Evolutionary conservation across 1,139 yeast species (phyloP), one percentile per base, ranked within the genome.

Genomic region (Eremothecium gossypii): DNA sequence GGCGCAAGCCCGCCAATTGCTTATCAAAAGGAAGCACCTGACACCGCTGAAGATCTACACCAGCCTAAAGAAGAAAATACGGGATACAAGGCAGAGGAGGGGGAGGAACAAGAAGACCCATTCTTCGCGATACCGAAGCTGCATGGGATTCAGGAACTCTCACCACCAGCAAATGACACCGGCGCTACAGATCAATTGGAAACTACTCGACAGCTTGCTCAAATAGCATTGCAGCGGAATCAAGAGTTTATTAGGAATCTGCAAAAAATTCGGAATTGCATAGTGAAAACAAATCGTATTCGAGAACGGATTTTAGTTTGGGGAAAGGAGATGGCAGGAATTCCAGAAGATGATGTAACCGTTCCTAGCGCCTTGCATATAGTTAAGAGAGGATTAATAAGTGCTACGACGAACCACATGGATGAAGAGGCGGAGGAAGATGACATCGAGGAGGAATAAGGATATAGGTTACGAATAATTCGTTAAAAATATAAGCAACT

Each of bases 191-290:
- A 74, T 30, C 71, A 70, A 23, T 78, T 83, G 2, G 83, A 78
- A 50, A 81, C 77, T 39, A 69, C 82, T 1, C 66, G 86, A 44
- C 85, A 80, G 56, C 60, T 79, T 44, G 70, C 81, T 3, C 86
- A 80, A 50, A 76, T 81, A 38, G 83, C 83, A 0, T 65, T 86
- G 40, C 97, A 91, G 64, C 73, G 96, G 57, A 86, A 86, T 55
- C 89, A 85, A 58, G 97, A 91, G 62, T 89, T 83, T 59, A 81
- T 87, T 43, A 74, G 93, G 54, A 83, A 87, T 49, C 68, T 91
- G 59, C 69, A 76, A 20, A 74, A 71, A 34, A 74, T 91, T 37
- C 72, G 96, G 50, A 73, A 73, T 54, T 93, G 89, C 1, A 67
- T 89, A 23, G 77, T 83, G 30, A 73, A 85, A 51, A 91, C 95